Percentiles rank a stretch among this genome's conserved stretches.
Evolutionary conservation across 495 filamentous ascomycete species (phyloP).

Genomic region (Neurospora sp.): DNA sequence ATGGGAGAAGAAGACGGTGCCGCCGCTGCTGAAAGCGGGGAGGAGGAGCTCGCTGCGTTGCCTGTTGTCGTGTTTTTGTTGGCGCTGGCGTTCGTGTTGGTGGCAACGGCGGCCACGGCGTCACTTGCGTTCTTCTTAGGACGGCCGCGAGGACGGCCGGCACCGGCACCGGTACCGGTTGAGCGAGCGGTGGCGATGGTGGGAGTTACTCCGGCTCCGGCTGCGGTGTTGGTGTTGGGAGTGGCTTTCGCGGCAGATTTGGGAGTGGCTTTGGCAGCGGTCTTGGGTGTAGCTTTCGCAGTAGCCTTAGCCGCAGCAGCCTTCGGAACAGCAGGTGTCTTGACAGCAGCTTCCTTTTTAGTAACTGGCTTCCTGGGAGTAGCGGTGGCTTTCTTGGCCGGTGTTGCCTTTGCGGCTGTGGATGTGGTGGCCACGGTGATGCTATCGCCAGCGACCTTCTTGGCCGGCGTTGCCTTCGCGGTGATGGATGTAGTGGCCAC

Average conservation of each 20-base stretch:
- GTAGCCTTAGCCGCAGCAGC: neutral
- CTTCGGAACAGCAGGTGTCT: neutral
- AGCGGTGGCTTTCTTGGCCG: neutral
- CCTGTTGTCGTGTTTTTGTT: neutral
- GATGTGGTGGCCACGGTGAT: neutral
- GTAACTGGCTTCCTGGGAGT: neutral
- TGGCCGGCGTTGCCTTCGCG: neutral
- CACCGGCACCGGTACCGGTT: neutral
- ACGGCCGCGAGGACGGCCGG: neutral
- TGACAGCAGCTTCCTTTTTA: neutral
- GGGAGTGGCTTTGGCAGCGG: neutral
- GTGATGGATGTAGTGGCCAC: neutral
- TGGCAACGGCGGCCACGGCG: neutral
- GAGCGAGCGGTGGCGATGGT: neutral
- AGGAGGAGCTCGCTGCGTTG: neutral
- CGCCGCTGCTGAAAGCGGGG: neutral
- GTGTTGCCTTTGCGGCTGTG: neutral
- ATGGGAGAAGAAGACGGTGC: neutral
- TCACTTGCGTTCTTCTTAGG: neutral
- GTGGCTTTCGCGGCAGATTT: neutral
- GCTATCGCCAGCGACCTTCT: neutral
- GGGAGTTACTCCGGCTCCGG: neutral
- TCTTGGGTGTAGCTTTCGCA: neutral
- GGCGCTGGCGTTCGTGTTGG: too few species aligned
- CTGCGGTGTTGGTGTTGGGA: neutral